Percentiles rank a stretch among this genome's conserved stretches.
Evolutionary conservation across 257 asterid species (phyloP).

Genomic region (Gentiana macrophylla): DNA sequence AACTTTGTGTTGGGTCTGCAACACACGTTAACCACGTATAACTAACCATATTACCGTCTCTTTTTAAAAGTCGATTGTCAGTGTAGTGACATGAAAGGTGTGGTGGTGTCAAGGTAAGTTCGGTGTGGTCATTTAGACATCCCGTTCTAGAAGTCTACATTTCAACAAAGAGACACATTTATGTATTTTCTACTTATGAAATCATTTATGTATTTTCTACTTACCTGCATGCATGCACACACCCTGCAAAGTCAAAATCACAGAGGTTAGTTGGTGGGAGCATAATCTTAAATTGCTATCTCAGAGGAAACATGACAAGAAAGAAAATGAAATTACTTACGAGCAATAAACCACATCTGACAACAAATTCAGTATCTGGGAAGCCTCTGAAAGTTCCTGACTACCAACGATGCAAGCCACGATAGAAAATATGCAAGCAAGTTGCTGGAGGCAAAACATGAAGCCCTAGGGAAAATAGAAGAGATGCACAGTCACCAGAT

Average conservation of each 20-base stretch:
- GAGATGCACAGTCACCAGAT: background rate
- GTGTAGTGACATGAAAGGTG: too few relatives aligned
- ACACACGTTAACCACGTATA: background rate
- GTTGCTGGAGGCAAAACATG: slow-evolving; percentile 95
- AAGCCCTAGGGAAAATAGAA: slow-evolving; percentile 49
- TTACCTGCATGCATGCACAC: slow-evolving; percentile 99
- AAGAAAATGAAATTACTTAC: slow-evolving; percentile 31
- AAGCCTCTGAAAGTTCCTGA: slow-evolving; percentile 78
- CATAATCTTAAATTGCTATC: slow-evolving; percentile 4
- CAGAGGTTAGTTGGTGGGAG: slow-evolving; percentile 14
- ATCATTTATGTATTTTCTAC: slow-evolving; percentile 13
- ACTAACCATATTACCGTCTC: too few relatives aligned
- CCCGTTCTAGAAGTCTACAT: too few relatives aligned
- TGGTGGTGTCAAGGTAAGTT: too few relatives aligned
- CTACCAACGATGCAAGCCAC: slow-evolving; percentile 93
- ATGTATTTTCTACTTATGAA: too few relatives aligned
- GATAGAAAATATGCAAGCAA: slow-evolving; percentile 92
- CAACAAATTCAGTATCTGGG: slow-evolving; percentile 77
- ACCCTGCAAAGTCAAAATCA: slow-evolving; percentile 55
- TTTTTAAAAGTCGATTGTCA: too few relatives aligned
- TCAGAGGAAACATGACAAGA: slow-evolving; percentile 6
- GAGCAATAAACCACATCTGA: slow-evolving; percentile 93
- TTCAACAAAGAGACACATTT: background rate
- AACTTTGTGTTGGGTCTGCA: slow-evolving; percentile 87
- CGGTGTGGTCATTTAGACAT: too few relatives aligned